Evolutionary conservation across 306 rosid species (phyloP), one percentile per base, ranked within the genome.

Genomic region (Astragalus membranaceus): DNA sequence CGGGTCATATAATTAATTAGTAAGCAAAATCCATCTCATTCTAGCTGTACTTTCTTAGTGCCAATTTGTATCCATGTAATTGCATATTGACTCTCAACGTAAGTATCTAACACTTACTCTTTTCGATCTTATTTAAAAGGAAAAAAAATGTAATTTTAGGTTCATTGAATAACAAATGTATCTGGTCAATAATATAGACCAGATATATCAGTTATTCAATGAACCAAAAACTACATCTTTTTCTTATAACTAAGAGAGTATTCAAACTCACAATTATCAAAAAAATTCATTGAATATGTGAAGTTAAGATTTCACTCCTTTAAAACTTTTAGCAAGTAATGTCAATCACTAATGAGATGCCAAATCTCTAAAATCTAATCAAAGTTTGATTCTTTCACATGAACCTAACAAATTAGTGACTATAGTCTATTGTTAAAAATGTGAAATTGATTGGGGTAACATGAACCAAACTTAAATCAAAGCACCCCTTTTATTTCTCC

Each of bases 401-500:
- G 60, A 74, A 49, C 49, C 58, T 33, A 62, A 62, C 63, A 62
- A 79, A 55, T 62, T 53, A 35, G 42, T 23, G 73, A 47, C 36
- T 14, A 52, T 57, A 57, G 14, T 11, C 35, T 29, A 57, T 12
- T 47, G 11, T 39, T 67, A 20, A 56, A 17, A 37, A 7, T 36
- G 5, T 10, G 5, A 64, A 47, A 78, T 58, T 65, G 74, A 75
- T 82, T 59, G 69, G 15, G 49, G 15, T 77, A 84, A 72, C 79
- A 75, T 80, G 84, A 74, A 43, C 43, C 67, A 49, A 78, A 69
- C 69, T 75, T 75, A 67, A 82, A 43, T 51, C 69, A 8, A 80
- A 69, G 73, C 72, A 43, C 16, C 47, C 30, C 47, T 20, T 36
- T 62, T 60, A 73, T 53, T 15, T 74, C 41, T 49, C 4, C 26